Percentiles rank a stretch among this genome's conserved stretches.
Conservation (phyloP, 179 eudicot genomes). For the Amaranthus tricolor region DNA sequence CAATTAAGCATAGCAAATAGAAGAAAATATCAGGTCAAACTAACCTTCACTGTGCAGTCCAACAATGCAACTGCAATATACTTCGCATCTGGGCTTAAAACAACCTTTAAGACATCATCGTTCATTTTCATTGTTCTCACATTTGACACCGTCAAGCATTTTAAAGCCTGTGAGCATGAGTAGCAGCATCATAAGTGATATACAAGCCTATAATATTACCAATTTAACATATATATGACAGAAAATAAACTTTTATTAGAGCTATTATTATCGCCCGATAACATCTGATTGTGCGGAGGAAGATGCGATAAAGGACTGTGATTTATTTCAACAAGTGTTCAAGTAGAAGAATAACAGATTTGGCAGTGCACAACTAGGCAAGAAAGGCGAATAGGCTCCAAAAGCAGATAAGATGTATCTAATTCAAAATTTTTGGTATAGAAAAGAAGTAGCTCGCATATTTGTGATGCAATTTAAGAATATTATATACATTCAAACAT, state of each 20-base stretch:
- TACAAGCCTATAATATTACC: slow-evolving; percentile 1
- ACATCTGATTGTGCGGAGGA: not conserved
- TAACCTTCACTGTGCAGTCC: slow-evolving; percentile 91
- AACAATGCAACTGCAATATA: slow-evolving; percentile 81
- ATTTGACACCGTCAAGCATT: slow-evolving; percentile 60
- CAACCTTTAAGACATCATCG: slow-evolving; percentile 77
- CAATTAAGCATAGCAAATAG: not conserved
- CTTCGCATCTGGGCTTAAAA: slow-evolving; percentile 84
- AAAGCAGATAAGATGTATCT: not conserved
- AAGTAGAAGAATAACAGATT: not conserved
- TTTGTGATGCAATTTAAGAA: not conserved
- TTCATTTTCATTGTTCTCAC: slow-evolving; percentile 70
- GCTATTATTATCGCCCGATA: not conserved
- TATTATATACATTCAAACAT: not conserved
- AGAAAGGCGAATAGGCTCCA: not conserved
- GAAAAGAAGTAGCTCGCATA: not conserved
- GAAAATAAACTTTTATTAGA: not conserved
- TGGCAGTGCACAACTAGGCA: not conserved
- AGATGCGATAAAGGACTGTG: not conserved
- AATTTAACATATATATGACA: not conserved
- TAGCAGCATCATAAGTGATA: slow-evolving; percentile 12
- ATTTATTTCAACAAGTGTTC: not conserved
- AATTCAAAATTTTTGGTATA: not conserved
- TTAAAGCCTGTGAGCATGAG: slow-evolving; percentile 49
- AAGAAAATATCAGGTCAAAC: slow-evolving; percentile 18